Conservation (phyloP, 306 rosid species). For the Cucurbita pepo region DNA sequence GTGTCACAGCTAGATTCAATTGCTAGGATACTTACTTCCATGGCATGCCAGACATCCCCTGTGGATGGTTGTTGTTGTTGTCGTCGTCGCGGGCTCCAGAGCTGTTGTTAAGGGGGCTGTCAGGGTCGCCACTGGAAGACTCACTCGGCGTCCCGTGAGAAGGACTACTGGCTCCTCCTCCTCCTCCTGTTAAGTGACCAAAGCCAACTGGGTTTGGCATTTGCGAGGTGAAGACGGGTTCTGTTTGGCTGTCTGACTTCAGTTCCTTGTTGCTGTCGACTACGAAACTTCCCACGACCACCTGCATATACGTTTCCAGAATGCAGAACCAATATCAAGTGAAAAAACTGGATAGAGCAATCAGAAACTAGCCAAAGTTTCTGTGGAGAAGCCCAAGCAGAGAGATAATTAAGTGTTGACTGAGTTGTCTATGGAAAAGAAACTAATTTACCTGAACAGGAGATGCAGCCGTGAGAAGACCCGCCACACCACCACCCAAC, state of each 20-base stretch:
- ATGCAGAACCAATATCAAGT: not conserved
- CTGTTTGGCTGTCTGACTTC: conserved; percentile 16
- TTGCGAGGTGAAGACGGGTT: not conserved
- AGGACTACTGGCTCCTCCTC: conserved; percentile 30
- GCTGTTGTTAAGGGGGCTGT: conserved; percentile 21
- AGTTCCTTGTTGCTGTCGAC: conserved; percentile 28
- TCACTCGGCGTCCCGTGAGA: conserved; percentile 31
- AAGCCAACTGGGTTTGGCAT: conserved; percentile 8
- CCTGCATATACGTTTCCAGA: conserved; percentile 20
- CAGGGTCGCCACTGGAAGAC: conserved; percentile 31
- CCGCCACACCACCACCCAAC: conserved; percentile 62
- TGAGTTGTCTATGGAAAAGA: not conserved
- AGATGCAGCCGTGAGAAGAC: conserved; percentile 54
- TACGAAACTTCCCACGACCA: conserved; percentile 42
- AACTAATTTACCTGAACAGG: conserved; percentile 53
- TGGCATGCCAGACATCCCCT: conserved; percentile 5
- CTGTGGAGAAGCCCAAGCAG: not conserved
- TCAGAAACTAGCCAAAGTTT: not conserved
- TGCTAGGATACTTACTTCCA: not conserved
- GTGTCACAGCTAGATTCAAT: not conserved
- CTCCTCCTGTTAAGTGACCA: conserved; percentile 21
- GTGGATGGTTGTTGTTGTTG: not conserved
- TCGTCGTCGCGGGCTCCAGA: conserved; percentile 12
- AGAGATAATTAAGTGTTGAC: not conserved
- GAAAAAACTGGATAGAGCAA: not conserved